A percentile compares a stretch with the other conserved stretches of the same genome.
Evolutionary conservation across 805 yeast genomes (phyloP).

Genomic region (Candida palmyrensis): DNA sequence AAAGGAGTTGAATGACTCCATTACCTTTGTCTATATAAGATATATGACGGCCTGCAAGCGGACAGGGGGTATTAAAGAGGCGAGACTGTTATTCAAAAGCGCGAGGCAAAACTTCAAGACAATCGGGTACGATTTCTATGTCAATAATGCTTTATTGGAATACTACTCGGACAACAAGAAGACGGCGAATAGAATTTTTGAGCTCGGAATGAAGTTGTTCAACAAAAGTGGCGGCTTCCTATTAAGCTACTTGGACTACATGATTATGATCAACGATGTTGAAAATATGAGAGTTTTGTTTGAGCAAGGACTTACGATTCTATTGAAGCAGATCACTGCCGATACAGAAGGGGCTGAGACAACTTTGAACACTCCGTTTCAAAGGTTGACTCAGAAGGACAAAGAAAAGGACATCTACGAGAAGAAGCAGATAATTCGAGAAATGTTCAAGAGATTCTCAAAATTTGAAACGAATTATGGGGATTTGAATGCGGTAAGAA

Average conservation of each 20-base stretch:
- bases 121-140: slow-evolving; percentile 70
- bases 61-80: slow-evolving; percentile 60
- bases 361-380: slow-evolving; percentile 14
- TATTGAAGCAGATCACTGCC: slow-evolving; percentile 32
- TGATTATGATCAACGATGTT: slow-evolving; percentile 63
- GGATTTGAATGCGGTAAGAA: slow-evolving; percentile 59
- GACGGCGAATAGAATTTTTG: slow-evolving; percentile 73
- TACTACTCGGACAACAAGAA: slow-evolving; percentile 59
- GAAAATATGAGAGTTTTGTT: slow-evolving; percentile 76
- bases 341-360: slow-evolving; percentile 20
- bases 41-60: slow-evolving; percentile 72
- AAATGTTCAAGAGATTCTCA: slow-evolving; percentile 44
- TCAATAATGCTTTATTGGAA: slow-evolving; percentile 81
- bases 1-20: slow-evolving; percentile 24
- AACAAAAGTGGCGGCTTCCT: slow-evolving; percentile 57
- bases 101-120: slow-evolving; percentile 56
- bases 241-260: slow-evolving; percentile 63
- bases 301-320: slow-evolving; percentile 65
- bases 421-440: slow-evolving; percentile 22
- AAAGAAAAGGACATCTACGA: slow-evolving; percentile 14
- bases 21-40: slow-evolving; percentile 64
- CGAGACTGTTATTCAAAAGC: slow-evolving; percentile 64
- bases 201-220: slow-evolving; percentile 63
- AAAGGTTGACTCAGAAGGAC: slow-evolving; percentile 39
- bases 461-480: slow-evolving; percentile 67